Conservation (phyloP, 2,329 filamentous ascomycete species). For the Lizonia empirigonia region DNA sequence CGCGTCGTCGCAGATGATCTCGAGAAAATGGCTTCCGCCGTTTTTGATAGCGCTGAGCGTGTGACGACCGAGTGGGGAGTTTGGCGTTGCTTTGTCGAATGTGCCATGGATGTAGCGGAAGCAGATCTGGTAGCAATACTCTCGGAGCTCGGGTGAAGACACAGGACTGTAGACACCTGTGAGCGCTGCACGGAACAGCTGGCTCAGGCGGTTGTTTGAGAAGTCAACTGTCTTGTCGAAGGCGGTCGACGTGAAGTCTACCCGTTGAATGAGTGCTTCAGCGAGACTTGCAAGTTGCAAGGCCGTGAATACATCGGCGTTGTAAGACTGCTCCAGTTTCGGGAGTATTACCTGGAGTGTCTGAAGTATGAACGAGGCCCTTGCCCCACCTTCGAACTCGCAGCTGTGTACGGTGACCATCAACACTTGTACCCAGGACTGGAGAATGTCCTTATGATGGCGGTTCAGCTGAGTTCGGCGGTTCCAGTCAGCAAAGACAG, state of each 20-base stretch:
- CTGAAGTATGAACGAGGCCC: constrained; percentile 81
- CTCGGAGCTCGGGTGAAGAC: constrained; percentile 72
- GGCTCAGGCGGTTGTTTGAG: constrained; percentile 85
- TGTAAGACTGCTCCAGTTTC: constrained; percentile 78
- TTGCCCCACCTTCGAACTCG: constrained; percentile 74
- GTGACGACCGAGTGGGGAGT: constrained; percentile 50
- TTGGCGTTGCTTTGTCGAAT: constrained; percentile 51
- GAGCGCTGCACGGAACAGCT: constrained; percentile 87
- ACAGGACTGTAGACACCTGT: constrained; percentile 77
- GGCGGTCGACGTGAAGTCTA: constrained; percentile 62
- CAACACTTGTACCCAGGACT: constrained; percentile 82
- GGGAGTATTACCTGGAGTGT: constrained; percentile 86
- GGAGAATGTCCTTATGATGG: constrained; percentile 70
- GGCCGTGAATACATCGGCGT: constrained; percentile 71
- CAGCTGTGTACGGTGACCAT: constrained; percentile 83
- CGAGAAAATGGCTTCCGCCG: constrained; percentile 80
- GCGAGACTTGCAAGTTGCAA: constrained; percentile 78
- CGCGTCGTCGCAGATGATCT: constrained; percentile 90
- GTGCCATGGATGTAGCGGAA: constrained; percentile 82
- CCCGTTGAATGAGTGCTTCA: constrained; percentile 71
- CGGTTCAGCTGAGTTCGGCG: constrained; percentile 62
- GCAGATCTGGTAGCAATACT: constrained; percentile 89
- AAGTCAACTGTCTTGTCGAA: constrained; percentile 66
- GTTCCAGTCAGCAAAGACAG: constrained; percentile 68
- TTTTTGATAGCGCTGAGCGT: constrained; percentile 74